Percentiles rank a stretch among this genome's conserved stretches.
Conservation (phyloP, 2,329 filamentous ascomycete species). For the Cladosporium sp. region DNA sequence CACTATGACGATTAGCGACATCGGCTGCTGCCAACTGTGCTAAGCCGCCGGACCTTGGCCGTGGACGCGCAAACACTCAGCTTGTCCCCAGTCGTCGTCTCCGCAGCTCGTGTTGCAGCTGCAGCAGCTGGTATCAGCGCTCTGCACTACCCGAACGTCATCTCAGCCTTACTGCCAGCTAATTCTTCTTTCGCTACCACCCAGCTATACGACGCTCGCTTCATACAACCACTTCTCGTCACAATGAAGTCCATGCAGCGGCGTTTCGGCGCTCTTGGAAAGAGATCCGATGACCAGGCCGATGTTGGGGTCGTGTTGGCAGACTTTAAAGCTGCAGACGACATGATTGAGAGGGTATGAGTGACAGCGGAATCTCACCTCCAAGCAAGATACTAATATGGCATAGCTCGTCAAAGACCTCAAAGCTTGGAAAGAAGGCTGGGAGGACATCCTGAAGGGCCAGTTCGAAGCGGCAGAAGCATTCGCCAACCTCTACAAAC, state of each 20-base stretch:
- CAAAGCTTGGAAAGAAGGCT: slow-evolving; percentile 75
- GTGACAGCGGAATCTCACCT: neutral
- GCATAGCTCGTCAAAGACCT: slow-evolving; percentile 71
- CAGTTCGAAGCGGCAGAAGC: slow-evolving; percentile 68
- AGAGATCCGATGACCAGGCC: slow-evolving; percentile 71
- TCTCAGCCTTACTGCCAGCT: neutral
- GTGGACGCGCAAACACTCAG: neutral
- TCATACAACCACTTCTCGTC: slow-evolving; percentile 9
- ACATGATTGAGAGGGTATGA: slow-evolving; percentile 67
- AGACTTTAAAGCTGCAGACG: slow-evolving; percentile 79
- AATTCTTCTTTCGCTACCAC: neutral
- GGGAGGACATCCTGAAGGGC: slow-evolving; percentile 69
- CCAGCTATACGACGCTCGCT: neutral
- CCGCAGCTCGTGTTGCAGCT: neutral
- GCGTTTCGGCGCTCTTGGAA: slow-evolving; percentile 71
- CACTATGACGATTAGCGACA: neutral
- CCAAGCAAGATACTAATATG: slow-evolving; percentile 10
- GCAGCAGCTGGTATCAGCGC: neutral
- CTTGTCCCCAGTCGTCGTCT: neutral
- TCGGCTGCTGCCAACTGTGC: neutral
- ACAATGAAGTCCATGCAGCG: slow-evolving; percentile 58
- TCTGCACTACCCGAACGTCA: slow-evolving; percentile 1
- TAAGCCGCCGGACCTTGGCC: slow-evolving; percentile 1
- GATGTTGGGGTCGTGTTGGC: slow-evolving; percentile 72
- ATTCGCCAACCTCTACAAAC: slow-evolving; percentile 73